Conservation (phyloP, 2,329 filamentous ascomycete genomes). For the Calycina herbarum region DNA sequence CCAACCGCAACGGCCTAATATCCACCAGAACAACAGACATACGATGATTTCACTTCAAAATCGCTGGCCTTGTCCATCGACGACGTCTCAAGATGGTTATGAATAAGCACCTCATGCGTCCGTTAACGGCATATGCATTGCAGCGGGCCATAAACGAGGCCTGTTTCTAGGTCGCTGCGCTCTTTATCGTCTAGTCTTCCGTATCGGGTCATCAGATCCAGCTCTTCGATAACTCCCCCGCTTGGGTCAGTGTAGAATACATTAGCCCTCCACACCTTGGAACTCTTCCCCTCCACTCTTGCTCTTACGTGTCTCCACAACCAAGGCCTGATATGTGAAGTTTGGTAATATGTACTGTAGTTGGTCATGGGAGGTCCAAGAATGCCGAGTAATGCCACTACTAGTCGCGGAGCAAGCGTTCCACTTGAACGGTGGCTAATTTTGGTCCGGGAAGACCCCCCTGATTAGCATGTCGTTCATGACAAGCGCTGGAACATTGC, state of each 20-base stretch:
- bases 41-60: not conserved
- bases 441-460: slow-evolving; percentile 19
- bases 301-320: slow-evolving; percentile 34
- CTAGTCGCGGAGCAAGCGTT: slow-evolving; percentile 15
- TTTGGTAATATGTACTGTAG: slow-evolving; percentile 30
- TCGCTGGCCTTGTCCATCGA: slow-evolving; percentile 17
- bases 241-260: slow-evolving; percentile 26
- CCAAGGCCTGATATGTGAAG: slow-evolving; percentile 23
- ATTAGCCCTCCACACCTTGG: slow-evolving; percentile 38
- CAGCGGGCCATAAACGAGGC: slow-evolving; percentile 24
- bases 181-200: slow-evolving; percentile 32
- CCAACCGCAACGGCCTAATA: not conserved
- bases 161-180: slow-evolving; percentile 18
- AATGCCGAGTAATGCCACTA: slow-evolving; percentile 23
- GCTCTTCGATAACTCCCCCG: slow-evolving; percentile 28
- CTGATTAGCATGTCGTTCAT: slow-evolving; percentile 26
- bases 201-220: slow-evolving; percentile 37
- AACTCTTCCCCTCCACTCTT: slow-evolving; percentile 35
- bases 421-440: slow-evolving; percentile 25
- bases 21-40: not conserved
- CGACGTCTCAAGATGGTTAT: slow-evolving; percentile 21
- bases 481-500: slow-evolving; percentile 22
- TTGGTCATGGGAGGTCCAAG: slow-evolving; percentile 25
- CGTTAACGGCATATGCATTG: slow-evolving; percentile 31
- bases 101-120: slow-evolving; percentile 25